These are phyloP conservation scores for Ceratocystis alfenasii DNA, from an alignment of 2,329 filamentous ascomycete genomes.

Conservation along the genomic window DNA sequence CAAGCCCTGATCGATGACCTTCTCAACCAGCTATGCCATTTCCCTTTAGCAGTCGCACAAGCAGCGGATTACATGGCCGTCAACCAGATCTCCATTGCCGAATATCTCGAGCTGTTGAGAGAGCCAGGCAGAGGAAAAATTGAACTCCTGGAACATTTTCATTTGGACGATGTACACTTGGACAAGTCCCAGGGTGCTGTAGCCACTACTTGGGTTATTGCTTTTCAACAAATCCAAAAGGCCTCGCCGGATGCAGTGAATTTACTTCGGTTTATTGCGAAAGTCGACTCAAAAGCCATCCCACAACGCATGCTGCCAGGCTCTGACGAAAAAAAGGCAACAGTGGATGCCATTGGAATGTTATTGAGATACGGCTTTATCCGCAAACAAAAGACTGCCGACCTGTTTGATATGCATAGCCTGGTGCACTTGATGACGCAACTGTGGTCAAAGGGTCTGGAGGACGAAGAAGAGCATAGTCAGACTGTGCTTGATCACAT, in stretches of 20 bases:
- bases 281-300: neutral
- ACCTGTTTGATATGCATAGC: neutral
- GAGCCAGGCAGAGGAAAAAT: neutral
- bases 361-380: neutral
- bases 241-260: neutral
- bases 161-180: neutral
- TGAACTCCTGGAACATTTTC: neutral
- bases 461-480: neutral
- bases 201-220: neutral
- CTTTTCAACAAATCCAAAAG: neutral
- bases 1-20: neutral
- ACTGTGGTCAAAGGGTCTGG: neutral
- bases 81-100: neutral
- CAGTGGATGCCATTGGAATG: neutral
- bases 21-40: conserved; percentile 11
- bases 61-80: conserved; percentile 22
- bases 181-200: neutral
- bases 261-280: neutral
- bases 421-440: neutral
- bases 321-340: neutral
- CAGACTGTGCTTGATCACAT: neutral
- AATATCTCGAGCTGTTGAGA: neutral
- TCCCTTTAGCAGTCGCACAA: conserved; percentile 23
- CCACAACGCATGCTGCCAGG: neutral
- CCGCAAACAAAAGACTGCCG: neutral